A percentile compares a stretch with the other conserved stretches of the same genome.
These are phyloP conservation scores for Scytalidium lignicola DNA, from an alignment of 2,329 filamentous ascomycete species.

Conservation along the genomic window DNA sequence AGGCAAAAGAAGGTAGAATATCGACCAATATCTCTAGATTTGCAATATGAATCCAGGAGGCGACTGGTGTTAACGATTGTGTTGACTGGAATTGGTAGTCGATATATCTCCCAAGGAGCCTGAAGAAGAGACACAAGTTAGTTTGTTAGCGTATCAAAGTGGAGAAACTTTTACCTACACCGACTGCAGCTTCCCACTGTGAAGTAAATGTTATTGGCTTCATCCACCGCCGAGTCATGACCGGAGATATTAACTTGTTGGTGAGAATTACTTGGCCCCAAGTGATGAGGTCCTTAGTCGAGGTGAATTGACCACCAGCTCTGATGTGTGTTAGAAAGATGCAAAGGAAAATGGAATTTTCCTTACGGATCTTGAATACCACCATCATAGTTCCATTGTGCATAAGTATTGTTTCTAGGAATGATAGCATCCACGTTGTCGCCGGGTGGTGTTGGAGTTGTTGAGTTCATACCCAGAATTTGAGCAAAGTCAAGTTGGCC, in stretches of 20 bases:
- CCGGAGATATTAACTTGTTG: conserved; percentile 14
- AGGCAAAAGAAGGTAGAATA: conserved; percentile 35
- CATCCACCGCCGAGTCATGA: conserved; percentile 21
- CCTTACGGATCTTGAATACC: conserved; percentile 12
- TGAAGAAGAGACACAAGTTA: not conserved
- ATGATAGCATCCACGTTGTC: conserved; percentile 8
- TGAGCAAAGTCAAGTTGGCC: conserved; percentile 28
- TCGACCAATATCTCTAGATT: conserved; percentile 34
- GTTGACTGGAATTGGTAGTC: conserved; percentile 22
- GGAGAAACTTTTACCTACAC: conserved; percentile 1
- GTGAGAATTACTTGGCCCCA: conserved; percentile 19
- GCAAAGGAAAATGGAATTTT: not conserved
- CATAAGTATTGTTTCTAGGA: conserved; percentile 2
- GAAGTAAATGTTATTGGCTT: conserved; percentile 19
- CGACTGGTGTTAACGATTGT: conserved; percentile 5
- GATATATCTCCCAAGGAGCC: conserved; percentile 24
- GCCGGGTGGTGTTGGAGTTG: conserved; percentile 13
- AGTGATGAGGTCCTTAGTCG: conserved; percentile 26
- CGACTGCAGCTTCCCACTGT: conserved; percentile 13
- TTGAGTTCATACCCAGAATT: conserved; percentile 28
- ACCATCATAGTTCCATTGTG: conserved; percentile 6
- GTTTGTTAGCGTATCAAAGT: not conserved
- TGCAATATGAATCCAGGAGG: conserved; percentile 34
- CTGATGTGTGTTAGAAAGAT: conserved; percentile 25
- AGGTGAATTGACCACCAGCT: conserved; percentile 32